A percentile compares a stretch with the other conserved stretches of the same genome.
Conservation (phyloP, 108 stramenopile species). For the Craspedostauros australis region DNA sequence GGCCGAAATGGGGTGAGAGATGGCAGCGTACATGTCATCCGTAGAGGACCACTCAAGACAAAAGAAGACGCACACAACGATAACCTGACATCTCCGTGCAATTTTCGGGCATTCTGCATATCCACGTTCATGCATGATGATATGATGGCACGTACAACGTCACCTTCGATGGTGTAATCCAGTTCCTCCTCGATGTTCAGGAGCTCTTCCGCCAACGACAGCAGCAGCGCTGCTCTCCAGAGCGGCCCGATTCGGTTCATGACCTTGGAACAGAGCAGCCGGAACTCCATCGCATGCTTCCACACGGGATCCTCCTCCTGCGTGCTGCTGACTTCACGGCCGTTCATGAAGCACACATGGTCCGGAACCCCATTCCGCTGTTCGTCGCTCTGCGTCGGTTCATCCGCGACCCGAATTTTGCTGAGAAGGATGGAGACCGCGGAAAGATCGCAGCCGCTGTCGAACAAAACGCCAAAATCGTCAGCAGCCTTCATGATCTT, state of each 20-base stretch:
- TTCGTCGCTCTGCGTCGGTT: constrained; percentile 4
- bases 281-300: constrained; percentile 76
- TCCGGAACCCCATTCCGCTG: constrained; percentile 5
- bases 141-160: constrained; percentile 47
- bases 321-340: constrained; percentile 34
- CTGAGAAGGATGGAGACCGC: constrained; percentile 64
- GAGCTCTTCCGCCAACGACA: constrained; percentile 55
- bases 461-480: constrained; percentile 58
- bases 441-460: constrained; percentile 55
- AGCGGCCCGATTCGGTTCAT: constrained; percentile 51
- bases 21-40: too few relatives aligned
- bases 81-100: too few relatives aligned
- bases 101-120: too few relatives aligned
- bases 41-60: too few relatives aligned
- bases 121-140: too few relatives aligned
- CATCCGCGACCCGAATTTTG: constrained; percentile 40
- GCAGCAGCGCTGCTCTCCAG: constrained; percentile 68
- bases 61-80: too few relatives aligned
- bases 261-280: constrained; percentile 39
- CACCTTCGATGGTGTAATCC: constrained; percentile 64
- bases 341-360: constrained; percentile 46
- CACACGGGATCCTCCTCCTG: constrained; percentile 71
- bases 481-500: constrained; percentile 69
- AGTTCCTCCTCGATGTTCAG: constrained; percentile 19
- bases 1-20: too few relatives aligned